Evolutionary conservation across 306 rosid species (phyloP), one percentile per base, ranked within the genome.

Genomic region (Prunus kanzakura): DNA sequence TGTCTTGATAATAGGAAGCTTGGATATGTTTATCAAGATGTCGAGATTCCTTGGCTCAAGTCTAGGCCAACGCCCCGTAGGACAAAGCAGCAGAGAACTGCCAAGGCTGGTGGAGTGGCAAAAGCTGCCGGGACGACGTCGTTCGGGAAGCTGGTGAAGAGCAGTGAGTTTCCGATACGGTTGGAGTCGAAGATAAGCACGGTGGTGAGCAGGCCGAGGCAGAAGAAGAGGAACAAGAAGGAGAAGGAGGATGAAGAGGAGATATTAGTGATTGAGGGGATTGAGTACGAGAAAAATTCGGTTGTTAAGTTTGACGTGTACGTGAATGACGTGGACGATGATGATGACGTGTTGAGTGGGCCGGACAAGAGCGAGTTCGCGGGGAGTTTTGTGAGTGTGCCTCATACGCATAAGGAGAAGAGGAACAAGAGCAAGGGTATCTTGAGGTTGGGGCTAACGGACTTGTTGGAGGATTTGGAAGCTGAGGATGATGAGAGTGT

Each of bases 381-480:
- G 0, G 97, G 98, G 4, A 91, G 98, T 51, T 93, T 86, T 71
- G 93, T 93, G 77, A 93, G 23, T 29, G 90, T 91, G 49, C 90
- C 97, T 0, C 98, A 93, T 57, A 75, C 70, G 27, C 82, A 81
- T 15, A 74, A 72, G 45, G 85, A 87, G 18, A 75, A 75, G 65
- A 86, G 78, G 67, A 84, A 82, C 73, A 83, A 58, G 16, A 67
- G 45, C 1, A 73, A 18, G 0, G 85, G 64, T 25, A 23, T 9
- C 66, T 27, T 72, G 67, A 22, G 25, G 47, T 41, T 35, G 47
- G 63, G 75, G 6, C 1, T 56, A 60, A n/a, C 64, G 13, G 75
- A 71, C n/a, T 71, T 35, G 51, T 41, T 71, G 65, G 64, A 32
- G 25, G 75, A 55, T 56, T 71, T 71, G 51, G 75, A 55, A 2